Conservation (phyloP, 1,284 basidiomycete genomes). For the Fomitiporia mediterranea region DNA sequence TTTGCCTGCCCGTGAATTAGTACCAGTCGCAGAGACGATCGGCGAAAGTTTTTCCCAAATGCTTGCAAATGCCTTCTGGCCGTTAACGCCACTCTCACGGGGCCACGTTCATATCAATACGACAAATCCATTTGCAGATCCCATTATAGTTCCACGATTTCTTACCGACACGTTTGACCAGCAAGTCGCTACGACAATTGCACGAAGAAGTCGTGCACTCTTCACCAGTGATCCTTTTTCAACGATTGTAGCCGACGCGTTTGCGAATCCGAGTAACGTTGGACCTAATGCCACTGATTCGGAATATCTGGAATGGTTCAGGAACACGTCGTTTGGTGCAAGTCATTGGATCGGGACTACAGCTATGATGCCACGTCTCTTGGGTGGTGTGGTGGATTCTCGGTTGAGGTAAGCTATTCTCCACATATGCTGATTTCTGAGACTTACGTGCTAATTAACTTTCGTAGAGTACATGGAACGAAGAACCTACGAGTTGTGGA, state of each 20-base stretch:
- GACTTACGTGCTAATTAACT: background rate
- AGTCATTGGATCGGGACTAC: slow-evolving; percentile 33
- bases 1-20: slow-evolving; percentile 3
- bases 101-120: slow-evolving; percentile 25
- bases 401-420: slow-evolving; percentile 28
- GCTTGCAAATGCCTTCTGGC: slow-evolving; percentile 22
- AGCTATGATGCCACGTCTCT: slow-evolving; percentile 42
- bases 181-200: slow-evolving; percentile 18
- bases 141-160: slow-evolving; percentile 23
- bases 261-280: slow-evolving; percentile 9
- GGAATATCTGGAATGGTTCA: slow-evolving; percentile 23
- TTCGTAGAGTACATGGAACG: slow-evolving; percentile 35
- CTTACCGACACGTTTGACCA: slow-evolving; percentile 23
- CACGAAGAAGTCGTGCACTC: slow-evolving; percentile 20
- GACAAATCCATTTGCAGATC: slow-evolving; percentile 22
- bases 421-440: background rate
- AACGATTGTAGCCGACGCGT: slow-evolving; percentile 21
- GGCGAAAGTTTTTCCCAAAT: slow-evolving; percentile 24
- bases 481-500: slow-evolving; percentile 29
- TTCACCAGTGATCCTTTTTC: slow-evolving; percentile 21
- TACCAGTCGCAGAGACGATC: slow-evolving; percentile 22
- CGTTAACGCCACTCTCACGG: slow-evolving; percentile 21
- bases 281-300: slow-evolving; percentile 22
- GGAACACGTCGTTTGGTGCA: slow-evolving; percentile 19
- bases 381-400: slow-evolving; percentile 48